Evolutionary conservation across 768 basidiomycete species (phyloP), one percentile per base, ranked within the genome.

Genomic region (Leucocoprinus leucothites): DNA sequence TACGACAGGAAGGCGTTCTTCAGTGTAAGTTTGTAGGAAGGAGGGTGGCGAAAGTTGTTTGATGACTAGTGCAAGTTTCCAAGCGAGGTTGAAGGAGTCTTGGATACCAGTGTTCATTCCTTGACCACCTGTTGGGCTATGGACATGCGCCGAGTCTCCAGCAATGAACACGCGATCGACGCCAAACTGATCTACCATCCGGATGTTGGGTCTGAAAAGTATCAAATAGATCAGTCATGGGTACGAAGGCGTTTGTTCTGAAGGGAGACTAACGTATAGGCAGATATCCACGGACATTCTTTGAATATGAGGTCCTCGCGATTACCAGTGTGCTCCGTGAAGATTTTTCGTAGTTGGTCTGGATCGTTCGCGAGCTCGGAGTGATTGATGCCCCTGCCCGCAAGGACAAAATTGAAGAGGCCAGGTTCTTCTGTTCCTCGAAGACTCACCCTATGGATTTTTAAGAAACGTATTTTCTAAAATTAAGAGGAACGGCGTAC

Each of bases 141-240:
- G 75, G 13, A 68, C 60, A 57, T 81, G 80, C 8, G 74, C 76
- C 8, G 71, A 71, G 58, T 80, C 78, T 51, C 80, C 80, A 35
- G 63, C 70, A 26, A 80, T 51, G 56, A 80, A 77, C 14, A 71
- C 74, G 11, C 76, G 67, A 1, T 76, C 77, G 9, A 63, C 53
- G 7, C 63, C 51, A 59, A 81, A 76, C 21, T 66, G 67, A 43
- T 78, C 60, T 0, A 67, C 73, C 74, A 77, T 77, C 13, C 80
- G 68, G 44, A 79, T 71, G 60, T 77, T 77, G 7, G 75, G 71
- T 34, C 78, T 75, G 42, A 18, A 43, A 36, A 31, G 49, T n/a
- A n/a, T n/a, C n/a, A n/a, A n/a, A n/a, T n/a, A n/a, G n/a, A n/a
- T n/a, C n/a, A n/a, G n/a, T n/a, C n/a, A n/a, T n/a, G n/a, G n/a